Evolutionary conservation across 2,329 filamentous ascomycete species (phyloP).

Genomic region (Cercospora berteroae): DNA sequence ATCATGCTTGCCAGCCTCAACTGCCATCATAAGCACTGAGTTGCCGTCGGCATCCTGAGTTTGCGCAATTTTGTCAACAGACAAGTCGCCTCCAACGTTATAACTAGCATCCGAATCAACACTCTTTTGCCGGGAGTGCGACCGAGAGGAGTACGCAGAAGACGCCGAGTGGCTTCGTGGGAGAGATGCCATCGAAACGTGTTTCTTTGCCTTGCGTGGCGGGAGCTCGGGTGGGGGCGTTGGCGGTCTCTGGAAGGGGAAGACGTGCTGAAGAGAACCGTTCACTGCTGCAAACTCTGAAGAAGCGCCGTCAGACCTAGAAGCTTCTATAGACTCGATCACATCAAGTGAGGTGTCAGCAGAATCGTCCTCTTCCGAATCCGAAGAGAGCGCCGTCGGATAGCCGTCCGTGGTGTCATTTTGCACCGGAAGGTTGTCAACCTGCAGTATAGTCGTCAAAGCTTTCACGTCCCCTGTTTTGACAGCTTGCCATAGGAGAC

Average conservation of each 20-base stretch:
- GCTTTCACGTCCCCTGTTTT: slow-evolving; percentile 73
- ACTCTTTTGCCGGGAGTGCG: slow-evolving; percentile 75
- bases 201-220: slow-evolving; percentile 63
- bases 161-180: slow-evolving; percentile 77
- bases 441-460: slow-evolving; percentile 77
- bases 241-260: slow-evolving; percentile 74
- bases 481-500: slow-evolving; percentile 81
- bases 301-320: background rate
- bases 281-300: slow-evolving; percentile 37
- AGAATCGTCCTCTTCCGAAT: slow-evolving; percentile 24
- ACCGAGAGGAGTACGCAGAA: slow-evolving; percentile 69
- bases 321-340: background rate
- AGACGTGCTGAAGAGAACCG: slow-evolving; percentile 72
- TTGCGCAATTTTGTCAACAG: slow-evolving; percentile 72
- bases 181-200: slow-evolving; percentile 78
- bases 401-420: slow-evolving; percentile 24
- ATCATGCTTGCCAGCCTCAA: slow-evolving; percentile 62
- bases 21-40: slow-evolving; percentile 65
- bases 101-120: slow-evolving; percentile 62
- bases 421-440: slow-evolving; percentile 36
- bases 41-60: slow-evolving; percentile 70
- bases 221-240: slow-evolving; percentile 47
- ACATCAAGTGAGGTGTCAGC: slow-evolving; percentile 5
- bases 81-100: slow-evolving; percentile 79
- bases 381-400: slow-evolving; percentile 20